These are phyloP conservation scores for Aspergillus haitiensis DNA, from an alignment of 495 filamentous ascomycete genomes.

Conservation along the genomic window DNA sequence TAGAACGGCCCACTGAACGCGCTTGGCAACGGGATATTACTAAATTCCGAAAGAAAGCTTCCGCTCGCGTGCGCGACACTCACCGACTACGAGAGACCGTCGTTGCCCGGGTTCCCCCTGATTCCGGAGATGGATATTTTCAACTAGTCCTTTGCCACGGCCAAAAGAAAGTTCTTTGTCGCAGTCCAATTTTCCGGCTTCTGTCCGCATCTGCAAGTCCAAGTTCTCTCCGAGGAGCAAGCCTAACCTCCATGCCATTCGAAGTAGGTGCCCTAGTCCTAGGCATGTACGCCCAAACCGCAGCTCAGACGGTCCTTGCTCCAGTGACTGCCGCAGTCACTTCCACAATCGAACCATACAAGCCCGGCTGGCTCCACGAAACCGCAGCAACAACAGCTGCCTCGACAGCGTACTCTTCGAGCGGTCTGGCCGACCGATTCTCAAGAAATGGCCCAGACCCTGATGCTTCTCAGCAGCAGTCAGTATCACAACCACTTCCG, in stretches of 20 bases:
- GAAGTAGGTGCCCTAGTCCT: conserved; percentile 62
- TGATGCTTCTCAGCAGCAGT: no score
- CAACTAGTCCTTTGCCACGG: conserved; percentile 61
- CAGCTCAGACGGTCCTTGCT: conserved; percentile 46
- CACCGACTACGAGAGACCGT: conserved; percentile 60
- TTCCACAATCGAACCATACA: conserved; percentile 34
- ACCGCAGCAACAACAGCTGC: conserved; percentile 45
- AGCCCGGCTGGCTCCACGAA: conserved; percentile 43
- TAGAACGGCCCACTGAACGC: conserved; percentile 54
- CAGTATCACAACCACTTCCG: conserved; percentile 2
- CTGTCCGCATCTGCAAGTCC: conserved; percentile 59
- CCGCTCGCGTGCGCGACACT: conserved; percentile 39
- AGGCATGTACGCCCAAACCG: conserved; percentile 51
- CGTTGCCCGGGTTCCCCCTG: conserved; percentile 61
- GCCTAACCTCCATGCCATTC: conserved; percentile 60
- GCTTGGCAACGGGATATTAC: conserved; percentile 67
- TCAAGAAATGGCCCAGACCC: background rate
- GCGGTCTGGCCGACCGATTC: conserved; percentile 35
- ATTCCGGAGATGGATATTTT: conserved; percentile 65
- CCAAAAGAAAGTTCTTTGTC: conserved; percentile 57
- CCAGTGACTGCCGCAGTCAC: conserved; percentile 48
- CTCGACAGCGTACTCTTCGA: conserved; percentile 39
- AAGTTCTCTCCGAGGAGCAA: conserved; percentile 62
- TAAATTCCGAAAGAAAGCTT: conserved; percentile 54
- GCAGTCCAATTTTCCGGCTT: conserved; percentile 64